Percentiles rank a stretch among this genome's conserved stretches.
Evolutionary conservation across 2,329 filamentous ascomycete genomes (phyloP).

Genomic region (Diplodia sapinea): DNA sequence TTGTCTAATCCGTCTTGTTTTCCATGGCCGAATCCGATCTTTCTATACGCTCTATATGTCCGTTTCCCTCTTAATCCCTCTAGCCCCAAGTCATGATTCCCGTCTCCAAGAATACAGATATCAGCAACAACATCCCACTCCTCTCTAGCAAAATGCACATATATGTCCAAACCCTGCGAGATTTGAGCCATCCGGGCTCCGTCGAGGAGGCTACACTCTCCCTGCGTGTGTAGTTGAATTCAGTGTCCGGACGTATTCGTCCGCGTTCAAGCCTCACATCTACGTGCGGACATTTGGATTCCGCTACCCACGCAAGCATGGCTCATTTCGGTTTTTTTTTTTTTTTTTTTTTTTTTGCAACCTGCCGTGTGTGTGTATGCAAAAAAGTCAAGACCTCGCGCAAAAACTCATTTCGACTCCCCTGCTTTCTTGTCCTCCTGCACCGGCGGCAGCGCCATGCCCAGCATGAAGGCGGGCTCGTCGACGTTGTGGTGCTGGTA

Average conservation of each 20-base stretch:
- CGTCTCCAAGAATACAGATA: not conserved
- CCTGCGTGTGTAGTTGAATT: no score
- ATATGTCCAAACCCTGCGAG: not conserved
- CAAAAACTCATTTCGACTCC: not conserved
- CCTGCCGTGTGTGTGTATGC: no score
- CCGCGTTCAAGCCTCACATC: no score
- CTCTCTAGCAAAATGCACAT: not conserved
- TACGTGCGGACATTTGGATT: no score
- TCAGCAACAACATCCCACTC: not conserved
- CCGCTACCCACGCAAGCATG: no score
- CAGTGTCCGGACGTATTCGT: no score
- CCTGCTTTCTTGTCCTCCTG: not conserved
- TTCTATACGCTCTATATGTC: conserved; percentile 46
- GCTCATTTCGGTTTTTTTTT: no score
- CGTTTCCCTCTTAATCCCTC: conserved; percentile 37
- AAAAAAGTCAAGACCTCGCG: no score
- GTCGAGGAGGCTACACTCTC: no score
- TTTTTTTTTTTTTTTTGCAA: no score
- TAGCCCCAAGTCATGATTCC: not conserved
- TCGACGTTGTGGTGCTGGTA: conserved; percentile 81
- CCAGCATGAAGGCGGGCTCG: conserved; percentile 70
- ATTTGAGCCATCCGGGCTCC: not conserved
- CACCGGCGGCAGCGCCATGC: conserved; percentile 30
- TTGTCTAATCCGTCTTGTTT: conserved; percentile 1
- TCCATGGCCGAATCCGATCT: not conserved